A percentile compares a stretch with the other conserved stretches of the same genome.
These are phyloP conservation scores for Mrakia gelida DNA, from an alignment of 768 basidiomycete genomes.

Conservation along the genomic window DNA sequence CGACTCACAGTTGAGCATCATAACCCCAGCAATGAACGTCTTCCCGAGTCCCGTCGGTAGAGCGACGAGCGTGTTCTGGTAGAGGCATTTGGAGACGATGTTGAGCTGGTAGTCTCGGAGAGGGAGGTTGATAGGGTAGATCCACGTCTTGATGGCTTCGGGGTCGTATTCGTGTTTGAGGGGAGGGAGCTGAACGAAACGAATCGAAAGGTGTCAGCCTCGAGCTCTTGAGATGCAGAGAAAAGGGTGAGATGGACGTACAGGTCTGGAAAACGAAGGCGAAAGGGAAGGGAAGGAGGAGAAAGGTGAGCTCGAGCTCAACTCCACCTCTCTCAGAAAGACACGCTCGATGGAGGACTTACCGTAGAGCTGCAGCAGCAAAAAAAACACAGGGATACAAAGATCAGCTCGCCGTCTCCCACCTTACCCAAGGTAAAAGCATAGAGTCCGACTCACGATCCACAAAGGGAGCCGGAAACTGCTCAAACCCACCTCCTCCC, in stretches of 20 bases:
- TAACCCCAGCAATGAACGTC: constrained; percentile 93
- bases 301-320: neutral
- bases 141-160: constrained; percentile 77
- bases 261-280: neutral
- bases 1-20: constrained; percentile 85
- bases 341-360: neutral
- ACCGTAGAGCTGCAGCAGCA: neutral
- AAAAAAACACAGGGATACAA: neutral
- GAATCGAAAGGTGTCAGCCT: neutral
- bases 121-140: constrained; percentile 81
- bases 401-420: neutral
- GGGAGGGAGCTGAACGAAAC: constrained; percentile 40
- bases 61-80: constrained; percentile 89
- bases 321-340: neutral
- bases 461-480: constrained; percentile 76
- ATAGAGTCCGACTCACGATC: constrained; percentile 51
- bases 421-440: neutral
- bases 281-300: constrained; percentile 2
- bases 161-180: constrained; percentile 76
- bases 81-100: constrained; percentile 76
- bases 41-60: constrained; percentile 95
- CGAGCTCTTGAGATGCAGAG: neutral
- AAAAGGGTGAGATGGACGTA: constrained; percentile 44
- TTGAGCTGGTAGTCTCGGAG: constrained; percentile 93
- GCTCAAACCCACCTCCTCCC: constrained; percentile 68